A percentile compares a stretch with the other conserved stretches of the same genome.
Conservation (phyloP, 2,329 filamentous ascomycete genomes). For the Leptodontidium sp. region DNA sequence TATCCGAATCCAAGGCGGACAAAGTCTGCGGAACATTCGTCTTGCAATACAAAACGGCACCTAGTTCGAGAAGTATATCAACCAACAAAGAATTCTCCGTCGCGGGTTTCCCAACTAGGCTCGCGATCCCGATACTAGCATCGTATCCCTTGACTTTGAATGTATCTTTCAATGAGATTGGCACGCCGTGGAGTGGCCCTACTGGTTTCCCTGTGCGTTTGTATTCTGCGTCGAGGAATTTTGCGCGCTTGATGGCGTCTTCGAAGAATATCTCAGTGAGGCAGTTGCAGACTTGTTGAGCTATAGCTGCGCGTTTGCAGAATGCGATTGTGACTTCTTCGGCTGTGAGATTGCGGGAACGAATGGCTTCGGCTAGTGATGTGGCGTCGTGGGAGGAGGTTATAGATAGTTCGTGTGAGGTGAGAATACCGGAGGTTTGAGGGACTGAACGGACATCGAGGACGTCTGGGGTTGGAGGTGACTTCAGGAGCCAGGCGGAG, state of each 20-base stretch:
- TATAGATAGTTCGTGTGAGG: conserved; percentile 40
- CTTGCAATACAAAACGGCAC: conserved; percentile 74
- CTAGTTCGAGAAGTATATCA: conserved; percentile 63
- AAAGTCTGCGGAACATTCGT: conserved; percentile 72
- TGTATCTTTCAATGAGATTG: conserved; percentile 66
- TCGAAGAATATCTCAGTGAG: conserved; percentile 60
- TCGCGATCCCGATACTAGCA: conserved; percentile 63
- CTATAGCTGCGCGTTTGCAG: conserved; percentile 58
- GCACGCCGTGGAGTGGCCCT: conserved; percentile 70
- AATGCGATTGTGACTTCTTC: conserved; percentile 56
- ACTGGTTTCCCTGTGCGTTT: conserved; percentile 51
- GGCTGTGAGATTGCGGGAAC: conserved; percentile 36
- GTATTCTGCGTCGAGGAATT: conserved; percentile 55
- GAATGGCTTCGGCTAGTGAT: conserved; percentile 39
- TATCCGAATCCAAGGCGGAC: conserved; percentile 63
- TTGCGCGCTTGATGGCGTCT: conserved; percentile 54
- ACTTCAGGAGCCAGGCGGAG: conserved; percentile 40
- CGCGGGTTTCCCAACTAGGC: conserved; percentile 60
- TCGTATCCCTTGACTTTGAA: conserved; percentile 63
- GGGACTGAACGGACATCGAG: conserved; percentile 41
- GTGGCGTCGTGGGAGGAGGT: conserved; percentile 45
- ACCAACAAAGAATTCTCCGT: conserved; percentile 64
- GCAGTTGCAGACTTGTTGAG: conserved; percentile 56
- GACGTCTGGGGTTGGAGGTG: conserved; percentile 31
- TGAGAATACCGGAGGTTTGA: conserved; percentile 40